Percentiles rank a stretch among this genome's conserved stretches.
Conservation (phyloP, 225 moss, liverwort and hornwort species). For the Straminergon stramineum region DNA sequence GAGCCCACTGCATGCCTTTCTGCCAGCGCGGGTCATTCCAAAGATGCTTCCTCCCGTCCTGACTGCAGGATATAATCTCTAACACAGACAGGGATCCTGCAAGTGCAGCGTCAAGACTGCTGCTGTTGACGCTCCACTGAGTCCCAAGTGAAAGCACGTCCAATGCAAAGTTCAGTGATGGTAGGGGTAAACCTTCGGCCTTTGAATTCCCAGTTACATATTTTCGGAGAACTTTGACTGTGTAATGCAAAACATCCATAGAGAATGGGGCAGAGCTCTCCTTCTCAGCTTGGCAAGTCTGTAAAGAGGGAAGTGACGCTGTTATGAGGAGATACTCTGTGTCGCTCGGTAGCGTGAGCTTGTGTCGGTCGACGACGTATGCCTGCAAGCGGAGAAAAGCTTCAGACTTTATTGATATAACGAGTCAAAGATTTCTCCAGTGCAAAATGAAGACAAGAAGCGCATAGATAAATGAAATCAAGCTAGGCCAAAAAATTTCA, state of each 20-base stretch:
- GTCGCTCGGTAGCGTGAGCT: conserved; percentile 61
- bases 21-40: conserved; percentile 83
- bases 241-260: conserved; percentile 47
- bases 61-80: conserved; percentile 54
- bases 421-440: neutral
- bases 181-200: conserved; percentile 39
- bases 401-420: neutral
- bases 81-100: conserved; percentile 73
- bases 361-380: conserved; percentile 59
- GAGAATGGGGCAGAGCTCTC: conserved; percentile 42
- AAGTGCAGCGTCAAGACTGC: conserved; percentile 58
- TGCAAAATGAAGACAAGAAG: neutral
- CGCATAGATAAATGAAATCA: neutral
- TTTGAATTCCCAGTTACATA: conserved; percentile 41
- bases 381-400: conserved; percentile 42
- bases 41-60: conserved; percentile 53
- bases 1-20: conserved; percentile 84
- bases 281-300: conserved; percentile 54
- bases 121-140: conserved; percentile 31
- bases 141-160: conserved; percentile 74
- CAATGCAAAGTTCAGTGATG: conserved; percentile 60
- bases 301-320: conserved; percentile 57
- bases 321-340: conserved; percentile 56
- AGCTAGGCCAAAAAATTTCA: neutral
- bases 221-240: conserved; percentile 61